Base-by-base conservation (phyloP, 805 yeast species). In the Diddensiella transvaalensis region DNA sequence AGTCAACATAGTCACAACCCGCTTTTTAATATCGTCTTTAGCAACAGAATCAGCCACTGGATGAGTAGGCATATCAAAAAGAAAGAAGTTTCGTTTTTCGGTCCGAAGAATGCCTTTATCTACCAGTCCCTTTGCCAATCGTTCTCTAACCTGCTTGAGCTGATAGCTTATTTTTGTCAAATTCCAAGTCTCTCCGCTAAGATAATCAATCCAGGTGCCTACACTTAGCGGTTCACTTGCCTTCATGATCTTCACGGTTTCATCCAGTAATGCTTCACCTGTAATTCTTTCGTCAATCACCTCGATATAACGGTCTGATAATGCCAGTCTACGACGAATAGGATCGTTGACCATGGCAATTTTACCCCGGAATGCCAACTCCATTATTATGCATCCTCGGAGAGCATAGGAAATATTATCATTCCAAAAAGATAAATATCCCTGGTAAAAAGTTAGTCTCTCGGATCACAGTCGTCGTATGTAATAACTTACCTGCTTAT, bases 41-140 rank as follows among this genome's bases (percentile, higher is more conserved):
- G 95, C 82, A 55, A 80, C 72, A 39, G 84, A 77, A 67, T 93
- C 99, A 26, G 90, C 84, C 11, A 93, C 79, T 4, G 99, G 99
- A 68, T 95, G 99, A 5, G 99, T 93, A 24, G 99, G 96, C 97
- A 93, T 93, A 67, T 93, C 99, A 60, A 93, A 93, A 46, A 93
- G 72, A 61, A 93, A 80, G 65, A 93, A 93, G 70, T 88, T 93
- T 65, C 90, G 88, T 67, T 95, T 81, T 68, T 93, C 99, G 4
- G 99, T 93, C 71, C 96, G 83, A 61, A 95, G 76, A 40, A 93
- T 83, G 19, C 99, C 98, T 70, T 93, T 93, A 67, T 93, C 99
- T 33, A 95, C 99, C 46, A 93, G 75, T 0, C 99, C 99, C 69
- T 93, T 93, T 47, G 96, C 95, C 55, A 93, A 75, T 59, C 99